Conservation (phyloP, 257 asterid species). For the Catharanthus roseus region DNA sequence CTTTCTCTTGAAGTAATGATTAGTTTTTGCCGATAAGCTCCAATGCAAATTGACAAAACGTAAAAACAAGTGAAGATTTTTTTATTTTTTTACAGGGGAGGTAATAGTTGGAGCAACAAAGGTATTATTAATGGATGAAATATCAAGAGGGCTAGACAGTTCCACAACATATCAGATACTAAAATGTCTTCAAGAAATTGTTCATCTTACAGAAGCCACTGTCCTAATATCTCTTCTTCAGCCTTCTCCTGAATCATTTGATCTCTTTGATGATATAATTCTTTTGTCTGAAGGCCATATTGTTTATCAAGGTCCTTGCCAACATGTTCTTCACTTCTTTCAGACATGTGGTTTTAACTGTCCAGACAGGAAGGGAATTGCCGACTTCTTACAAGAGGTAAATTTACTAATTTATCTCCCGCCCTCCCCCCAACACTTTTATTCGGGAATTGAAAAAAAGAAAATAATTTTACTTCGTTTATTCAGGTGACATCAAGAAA, state of each 20-base stretch:
- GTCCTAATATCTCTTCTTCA: conserved; percentile 63
- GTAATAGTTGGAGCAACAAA: conserved; percentile 71
- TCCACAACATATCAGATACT: conserved; percentile 69
- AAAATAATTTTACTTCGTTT: neutral
- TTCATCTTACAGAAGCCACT: conserved; percentile 54
- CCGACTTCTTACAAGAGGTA: conserved; percentile 85
- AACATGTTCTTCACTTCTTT: conserved; percentile 55
- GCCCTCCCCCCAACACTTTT: no score
- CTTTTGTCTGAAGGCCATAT: conserved; percentile 64
- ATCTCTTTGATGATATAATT: conserved; percentile 64
- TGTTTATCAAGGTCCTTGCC: conserved; percentile 63
- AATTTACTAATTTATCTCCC: neutral
- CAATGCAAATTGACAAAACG: no score
- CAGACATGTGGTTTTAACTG: conserved; percentile 53
- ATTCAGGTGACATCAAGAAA: conserved; percentile 58
- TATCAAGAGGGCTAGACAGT: conserved; percentile 75
- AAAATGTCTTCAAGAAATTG: conserved; percentile 59
- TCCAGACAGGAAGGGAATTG: conserved; percentile 72
- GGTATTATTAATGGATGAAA: conserved; percentile 68
- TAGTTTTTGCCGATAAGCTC: no score
- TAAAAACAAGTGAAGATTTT: no score
- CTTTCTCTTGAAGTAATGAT: no score
- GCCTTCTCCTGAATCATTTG: conserved; percentile 66
- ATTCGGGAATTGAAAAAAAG: no score
- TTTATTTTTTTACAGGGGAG: conserved; percentile 74